Evolutionary conservation across 768 basidiomycete species (phyloP).

Genomic region (Tephrocybe rancida): DNA sequence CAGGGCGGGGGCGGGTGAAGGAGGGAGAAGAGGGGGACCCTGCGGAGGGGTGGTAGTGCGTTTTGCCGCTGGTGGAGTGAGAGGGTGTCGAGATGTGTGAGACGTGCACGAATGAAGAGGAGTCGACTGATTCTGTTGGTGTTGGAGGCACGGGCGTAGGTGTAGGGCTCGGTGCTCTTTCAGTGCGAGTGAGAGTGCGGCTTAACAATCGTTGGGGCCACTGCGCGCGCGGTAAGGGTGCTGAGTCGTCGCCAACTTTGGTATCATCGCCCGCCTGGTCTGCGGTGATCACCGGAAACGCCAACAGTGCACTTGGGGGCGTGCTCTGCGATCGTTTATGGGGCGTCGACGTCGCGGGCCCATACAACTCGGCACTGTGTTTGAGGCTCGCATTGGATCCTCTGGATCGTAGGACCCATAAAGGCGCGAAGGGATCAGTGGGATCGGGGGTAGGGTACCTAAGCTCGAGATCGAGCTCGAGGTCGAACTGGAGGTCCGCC

Average conservation of each 20-base stretch:
- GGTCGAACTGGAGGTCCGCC: too few relatives aligned
- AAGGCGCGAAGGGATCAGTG: constrained; percentile 68
- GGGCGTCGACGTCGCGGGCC: neutral
- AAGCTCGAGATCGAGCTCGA: too few relatives aligned
- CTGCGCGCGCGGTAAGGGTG: too few relatives aligned
- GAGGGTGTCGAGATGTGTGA: neutral
- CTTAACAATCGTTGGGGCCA: too few relatives aligned
- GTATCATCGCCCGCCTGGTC: too few relatives aligned
- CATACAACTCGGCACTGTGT: neutral
- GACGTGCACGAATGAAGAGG: constrained; percentile 24
- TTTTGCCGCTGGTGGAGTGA: too few relatives aligned
- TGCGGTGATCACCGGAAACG: too few relatives aligned
- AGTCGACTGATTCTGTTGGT: constrained; percentile 7
- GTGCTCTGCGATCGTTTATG: neutral
- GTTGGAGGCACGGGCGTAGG: too few relatives aligned
- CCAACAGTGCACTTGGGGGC: neutral
- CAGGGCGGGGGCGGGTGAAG: constrained; percentile 6
- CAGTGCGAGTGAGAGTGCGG: too few relatives aligned
- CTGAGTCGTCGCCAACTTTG: too few relatives aligned
- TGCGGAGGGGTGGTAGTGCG: too few relatives aligned
- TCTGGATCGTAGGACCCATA: constrained; percentile 64
- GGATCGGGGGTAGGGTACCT: constrained; percentile 74
- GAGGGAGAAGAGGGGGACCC: constrained; percentile 1
- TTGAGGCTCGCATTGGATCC: constrained; percentile 44
- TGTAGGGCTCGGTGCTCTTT: too few relatives aligned